Evolutionary conservation across 331 rosid genomes (phyloP).

Genomic region (Arachis monticola): DNA sequence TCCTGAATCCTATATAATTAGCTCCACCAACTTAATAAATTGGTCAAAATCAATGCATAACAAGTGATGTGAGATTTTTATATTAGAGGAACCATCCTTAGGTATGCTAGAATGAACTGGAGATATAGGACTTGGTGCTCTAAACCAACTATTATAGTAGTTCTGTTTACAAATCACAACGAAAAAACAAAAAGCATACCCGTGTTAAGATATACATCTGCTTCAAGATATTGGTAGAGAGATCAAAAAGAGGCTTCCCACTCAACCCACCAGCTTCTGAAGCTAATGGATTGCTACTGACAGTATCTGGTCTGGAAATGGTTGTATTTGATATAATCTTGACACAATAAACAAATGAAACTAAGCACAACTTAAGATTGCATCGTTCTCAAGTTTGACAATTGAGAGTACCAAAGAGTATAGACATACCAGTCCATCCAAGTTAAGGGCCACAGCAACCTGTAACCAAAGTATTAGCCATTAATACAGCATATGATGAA

Average conservation of each 20-base stretch:
- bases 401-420: conserved; percentile 36
- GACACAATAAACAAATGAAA: conserved; percentile 29
- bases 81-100: no score
- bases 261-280: conserved; percentile 92
- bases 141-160: background rate
- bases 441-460: conserved; percentile 89
- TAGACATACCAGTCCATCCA: conserved; percentile 90
- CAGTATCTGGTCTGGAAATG: conserved; percentile 85
- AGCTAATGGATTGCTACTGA: conserved; percentile 59
- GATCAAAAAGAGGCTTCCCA: conserved; percentile 90
- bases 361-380: conserved; percentile 22
- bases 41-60: no score
- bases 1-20: no score
- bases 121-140: no score
- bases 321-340: conserved; percentile 95
- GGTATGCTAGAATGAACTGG: no score
- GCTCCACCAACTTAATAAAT: no score
- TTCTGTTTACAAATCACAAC: conserved; percentile 28
- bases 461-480: conserved; percentile 44
- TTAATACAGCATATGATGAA: conserved; percentile 45
- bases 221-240: conserved; percentile 76
- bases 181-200: conserved; percentile 57
- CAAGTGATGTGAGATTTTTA: no score
- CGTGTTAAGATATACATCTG: conserved; percentile 88
- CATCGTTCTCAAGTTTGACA: conserved; percentile 26